A percentile compares a stretch with the other conserved stretches of the same genome.
phyloP scores from a whole-genome alignment of 129 eudicot species.

The Tagetes patula region DNA sequence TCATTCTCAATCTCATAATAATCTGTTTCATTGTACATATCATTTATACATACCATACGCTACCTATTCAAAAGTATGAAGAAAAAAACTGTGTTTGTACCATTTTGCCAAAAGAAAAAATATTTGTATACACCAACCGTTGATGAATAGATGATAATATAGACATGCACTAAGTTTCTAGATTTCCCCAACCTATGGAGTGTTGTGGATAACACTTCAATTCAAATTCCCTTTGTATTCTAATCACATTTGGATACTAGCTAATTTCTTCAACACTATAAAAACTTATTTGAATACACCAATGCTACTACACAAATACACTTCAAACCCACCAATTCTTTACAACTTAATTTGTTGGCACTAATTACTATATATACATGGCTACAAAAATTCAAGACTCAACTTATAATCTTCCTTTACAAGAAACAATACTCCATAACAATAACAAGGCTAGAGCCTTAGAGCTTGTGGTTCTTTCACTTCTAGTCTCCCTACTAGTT shows the following conservation, averaged over 20 bases:
- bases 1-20: too few relatives aligned
- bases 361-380: conserved; percentile 5
- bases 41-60: too few relatives aligned
- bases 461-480: conserved; percentile 48
- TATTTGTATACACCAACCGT: too few relatives aligned
- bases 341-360: not conserved
- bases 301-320: not conserved
- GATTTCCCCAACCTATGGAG: not conserved
- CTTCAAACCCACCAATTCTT: not conserved
- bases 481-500: conserved; percentile 39
- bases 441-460: conserved; percentile 40
- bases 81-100: too few relatives aligned
- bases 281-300: not conserved
- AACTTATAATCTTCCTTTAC: conserved; percentile 27
- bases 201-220: not conserved
- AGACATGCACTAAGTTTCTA: not conserved
- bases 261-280: not conserved
- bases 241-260: not conserved
- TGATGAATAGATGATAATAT: not conserved
- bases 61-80: too few relatives aligned
- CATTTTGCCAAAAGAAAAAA: too few relatives aligned
- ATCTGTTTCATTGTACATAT: too few relatives aligned
- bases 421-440: conserved; percentile 33
- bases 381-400: conserved; percentile 19
- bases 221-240: not conserved